Percentiles rank a stretch among this genome's conserved stretches.
phyloP scores from a whole-genome alignment of 176 grass and related monocot species.

The Aegilops bicornis region DNA sequence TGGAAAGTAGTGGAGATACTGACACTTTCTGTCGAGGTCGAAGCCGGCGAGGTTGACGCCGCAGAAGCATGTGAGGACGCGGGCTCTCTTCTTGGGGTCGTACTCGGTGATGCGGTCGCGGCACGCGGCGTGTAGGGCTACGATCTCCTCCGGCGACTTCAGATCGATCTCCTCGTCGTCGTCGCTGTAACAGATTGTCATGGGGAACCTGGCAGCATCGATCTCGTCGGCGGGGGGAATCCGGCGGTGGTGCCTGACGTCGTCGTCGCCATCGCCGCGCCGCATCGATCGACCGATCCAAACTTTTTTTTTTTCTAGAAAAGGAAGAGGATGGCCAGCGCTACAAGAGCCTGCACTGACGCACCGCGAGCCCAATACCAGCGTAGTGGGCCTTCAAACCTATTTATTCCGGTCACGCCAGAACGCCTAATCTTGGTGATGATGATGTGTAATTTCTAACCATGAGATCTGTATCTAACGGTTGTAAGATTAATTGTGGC shows the following conservation, averaged over 20 bases:
- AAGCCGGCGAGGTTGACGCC: neutral
- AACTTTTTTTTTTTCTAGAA: too few relatives aligned
- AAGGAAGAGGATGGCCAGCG: too few relatives aligned
- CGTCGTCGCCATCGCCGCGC: neutral
- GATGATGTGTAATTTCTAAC: too few relatives aligned
- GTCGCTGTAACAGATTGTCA: neutral
- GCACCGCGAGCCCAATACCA: too few relatives aligned
- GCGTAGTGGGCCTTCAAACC: too few relatives aligned
- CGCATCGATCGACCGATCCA: neutral
- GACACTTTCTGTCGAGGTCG: conserved; percentile 1
- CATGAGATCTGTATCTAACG: too few relatives aligned
- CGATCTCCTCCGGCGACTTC: neutral
- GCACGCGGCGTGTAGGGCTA: neutral
- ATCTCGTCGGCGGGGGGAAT: neutral
- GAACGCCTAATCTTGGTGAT: too few relatives aligned
- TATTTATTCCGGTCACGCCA: too few relatives aligned
- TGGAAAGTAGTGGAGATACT: neutral
- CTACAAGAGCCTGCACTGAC: too few relatives aligned
- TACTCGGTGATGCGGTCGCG: neutral
- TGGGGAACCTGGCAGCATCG: neutral
- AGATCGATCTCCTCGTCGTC: neutral
- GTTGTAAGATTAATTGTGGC: too few relatives aligned
- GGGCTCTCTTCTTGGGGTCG: neutral
- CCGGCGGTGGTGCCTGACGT: neutral
- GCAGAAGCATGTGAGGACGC: neutral